Evolutionary conservation across 345 rosid genomes (phyloP), one percentile per base, ranked within the genome.

Genomic region (Salix udensis): DNA sequence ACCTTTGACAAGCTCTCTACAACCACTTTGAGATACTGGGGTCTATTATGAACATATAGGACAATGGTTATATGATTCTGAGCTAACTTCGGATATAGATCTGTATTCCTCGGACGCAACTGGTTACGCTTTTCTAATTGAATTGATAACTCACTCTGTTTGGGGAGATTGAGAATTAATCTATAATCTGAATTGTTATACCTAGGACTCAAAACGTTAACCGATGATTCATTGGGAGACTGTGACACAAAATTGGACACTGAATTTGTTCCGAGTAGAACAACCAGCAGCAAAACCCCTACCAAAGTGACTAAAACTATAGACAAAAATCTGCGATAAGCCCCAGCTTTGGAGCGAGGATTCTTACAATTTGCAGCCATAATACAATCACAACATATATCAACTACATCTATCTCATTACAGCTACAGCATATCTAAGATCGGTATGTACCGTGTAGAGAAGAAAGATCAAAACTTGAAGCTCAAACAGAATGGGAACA

Each of bases 31-130:
- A 96, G 89, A 84, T 96, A 93, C 76, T 93, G 97, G 26, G 98
- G 93, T 68, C 99, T 85, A 74, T 96, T 92, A 74, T 96, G 99
- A 65, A 96, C 98, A 73, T 94, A 96, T 24, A 96, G 84, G 76
- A 96, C 98, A 50, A 96, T 88, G 72, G 85, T 82, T 79, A 96
- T 85, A 77, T 76, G 93, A 82, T 89, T 88, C 76, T 90, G 86
- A 1, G 91, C 90, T 82, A 96, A 78, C 61, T 74, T 73, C 2
- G 99, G 98, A 76, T 77, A 92, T 30, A 89, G 79, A 85, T 94
- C 91, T 50, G 67, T 30, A 74, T 96, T 94, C 76, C 90, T 92
- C 0, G 98, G 97, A 5, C 92, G 92, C 66, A 85, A 80, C 70
- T 15, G 81, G 82, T 94, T 96, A 77, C 74, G 80, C 85, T 72